Evolutionary conservation across 345 rosid genomes (phyloP).

Genomic region (Turnera subulata): DNA sequence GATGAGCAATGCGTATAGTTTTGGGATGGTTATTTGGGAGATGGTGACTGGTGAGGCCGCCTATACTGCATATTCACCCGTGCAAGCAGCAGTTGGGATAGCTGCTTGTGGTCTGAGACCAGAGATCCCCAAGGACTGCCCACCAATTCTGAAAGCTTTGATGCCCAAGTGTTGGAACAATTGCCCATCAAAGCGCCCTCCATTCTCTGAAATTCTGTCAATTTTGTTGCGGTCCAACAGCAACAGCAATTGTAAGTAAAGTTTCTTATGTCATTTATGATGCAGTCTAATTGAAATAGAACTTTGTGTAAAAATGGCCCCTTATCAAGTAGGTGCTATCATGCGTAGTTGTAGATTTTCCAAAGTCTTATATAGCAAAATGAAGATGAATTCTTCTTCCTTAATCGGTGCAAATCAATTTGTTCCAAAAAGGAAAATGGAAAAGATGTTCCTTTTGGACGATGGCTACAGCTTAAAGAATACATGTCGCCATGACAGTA

Average conservation of each 20-base stretch:
- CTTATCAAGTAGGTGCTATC: background rate
- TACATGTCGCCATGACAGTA: background rate
- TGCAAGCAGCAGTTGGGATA: constrained; percentile 94
- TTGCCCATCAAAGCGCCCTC: constrained; percentile 73
- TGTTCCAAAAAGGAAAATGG: background rate
- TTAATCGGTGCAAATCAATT: background rate
- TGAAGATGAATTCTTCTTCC: constrained; percentile 13
- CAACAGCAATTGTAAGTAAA: constrained; percentile 41
- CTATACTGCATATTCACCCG: constrained; percentile 80
- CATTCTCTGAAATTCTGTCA: constrained; percentile 60
- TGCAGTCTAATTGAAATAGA: background rate
- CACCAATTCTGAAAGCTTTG: constrained; percentile 55
- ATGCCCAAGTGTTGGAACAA: constrained; percentile 90
- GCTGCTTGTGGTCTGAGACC: constrained; percentile 97
- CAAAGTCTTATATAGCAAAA: constrained; percentile 16
- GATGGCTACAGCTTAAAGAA: too few species aligned
- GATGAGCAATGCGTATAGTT: constrained; percentile 96
- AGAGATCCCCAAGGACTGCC: constrained; percentile 92
- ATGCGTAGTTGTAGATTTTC: constrained; percentile 13
- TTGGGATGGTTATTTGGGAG: constrained; percentile 97
- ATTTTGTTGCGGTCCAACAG: constrained; percentile 42
- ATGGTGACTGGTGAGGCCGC: constrained; percentile 93
- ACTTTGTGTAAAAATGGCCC: background rate
- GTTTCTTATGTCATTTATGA: background rate
- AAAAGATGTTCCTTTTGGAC: background rate